These are phyloP conservation scores for Panaeolus papilionaceus DNA, from an alignment of 768 basidiomycete species.

Conservation along the genomic window DNA sequence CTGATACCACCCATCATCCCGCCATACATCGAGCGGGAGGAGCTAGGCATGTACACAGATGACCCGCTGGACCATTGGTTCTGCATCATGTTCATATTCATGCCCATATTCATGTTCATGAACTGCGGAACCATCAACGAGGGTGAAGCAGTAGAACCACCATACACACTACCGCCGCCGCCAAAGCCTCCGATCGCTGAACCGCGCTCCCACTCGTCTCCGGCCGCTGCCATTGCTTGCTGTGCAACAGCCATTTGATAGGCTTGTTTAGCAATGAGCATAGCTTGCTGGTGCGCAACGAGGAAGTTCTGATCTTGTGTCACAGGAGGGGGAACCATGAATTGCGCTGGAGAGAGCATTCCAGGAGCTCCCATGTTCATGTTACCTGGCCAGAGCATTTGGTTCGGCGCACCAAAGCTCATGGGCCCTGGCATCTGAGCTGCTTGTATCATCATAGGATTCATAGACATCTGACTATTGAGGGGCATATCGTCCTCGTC, in stretches of 20 bases:
- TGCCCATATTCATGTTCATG: constrained; percentile 43
- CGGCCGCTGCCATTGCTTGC: constrained; percentile 89
- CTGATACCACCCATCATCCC: constrained; percentile 40
- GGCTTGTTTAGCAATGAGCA: constrained; percentile 86
- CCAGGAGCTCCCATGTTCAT: constrained; percentile 35
- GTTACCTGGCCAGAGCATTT: constrained; percentile 32
- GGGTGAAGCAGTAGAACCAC: constrained; percentile 30
- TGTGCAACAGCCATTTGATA: constrained; percentile 92
- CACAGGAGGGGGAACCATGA: constrained; percentile 47
- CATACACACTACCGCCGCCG: constrained; percentile 54
- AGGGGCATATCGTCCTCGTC: constrained; percentile 59
- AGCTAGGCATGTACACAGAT: constrained; percentile 56
- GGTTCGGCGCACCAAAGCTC: constrained; percentile 31
- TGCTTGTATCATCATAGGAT: constrained; percentile 51
- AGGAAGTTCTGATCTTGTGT: constrained; percentile 61
- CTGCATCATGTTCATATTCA: constrained; percentile 46
- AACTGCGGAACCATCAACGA: constrained; percentile 40
- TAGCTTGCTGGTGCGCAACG: constrained; percentile 86
- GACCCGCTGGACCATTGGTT: constrained; percentile 50
- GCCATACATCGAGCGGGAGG: constrained; percentile 58
- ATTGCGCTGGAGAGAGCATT: constrained; percentile 48
- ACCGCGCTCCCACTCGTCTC: constrained; percentile 88
- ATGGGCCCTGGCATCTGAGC: constrained; percentile 43
- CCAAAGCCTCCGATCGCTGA: constrained; percentile 59
- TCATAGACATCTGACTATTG: constrained; percentile 47